Base-by-base conservation (phyloP, 75 land plant species). In the Pinus taeda region DNA sequence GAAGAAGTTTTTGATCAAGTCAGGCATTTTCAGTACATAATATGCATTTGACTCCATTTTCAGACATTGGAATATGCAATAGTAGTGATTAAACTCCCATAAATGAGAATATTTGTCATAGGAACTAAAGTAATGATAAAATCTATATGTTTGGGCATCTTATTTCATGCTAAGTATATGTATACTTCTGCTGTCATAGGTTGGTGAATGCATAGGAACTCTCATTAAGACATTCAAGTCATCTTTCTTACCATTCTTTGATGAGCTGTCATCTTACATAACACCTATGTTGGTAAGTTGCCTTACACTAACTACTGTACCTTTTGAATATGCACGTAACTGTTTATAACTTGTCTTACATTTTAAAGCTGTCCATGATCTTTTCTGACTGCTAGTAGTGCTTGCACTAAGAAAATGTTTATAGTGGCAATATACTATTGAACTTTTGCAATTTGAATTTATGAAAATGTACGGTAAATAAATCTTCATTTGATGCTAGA, bases 1-100 rank as follows among this genome's bases (percentile, higher is more conserved):
- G 96, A 93, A 69, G 96, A 93, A 79, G 82, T 93, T 20, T 93
- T 93, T 88, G 92, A 92, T 63, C 88, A 91, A 76, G 96, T 92
- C 79, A 39, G 70, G 71, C 15, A 18, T 37, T 49, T 56, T 42
- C 11, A 22, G 9, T 78, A 71, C 33, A 45, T 81, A 12, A n/a
- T 53, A 22, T 59, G 65, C 53, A 33, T 55, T 30, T 60, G 14
- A 60, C 18, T 12, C 9, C 24, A 60, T 74, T 39, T 37, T 39
- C 42, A 45, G 6, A 2, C 36, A 3, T 42, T 37, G 24, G 9
- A 42, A 9, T 39, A 37, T 18, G 20, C 1, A 37, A 39, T 17
- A 20, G 8, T 18, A 20, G 33, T 3, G 18, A 29, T 69, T 69
- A 15, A 60, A 13, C 71, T 13, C 12, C 64, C 12, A 49, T 49